Base-by-base conservation (phyloP, 2,329 filamentous ascomycete species). In the Hypoxylon rubiginosum region DNA sequence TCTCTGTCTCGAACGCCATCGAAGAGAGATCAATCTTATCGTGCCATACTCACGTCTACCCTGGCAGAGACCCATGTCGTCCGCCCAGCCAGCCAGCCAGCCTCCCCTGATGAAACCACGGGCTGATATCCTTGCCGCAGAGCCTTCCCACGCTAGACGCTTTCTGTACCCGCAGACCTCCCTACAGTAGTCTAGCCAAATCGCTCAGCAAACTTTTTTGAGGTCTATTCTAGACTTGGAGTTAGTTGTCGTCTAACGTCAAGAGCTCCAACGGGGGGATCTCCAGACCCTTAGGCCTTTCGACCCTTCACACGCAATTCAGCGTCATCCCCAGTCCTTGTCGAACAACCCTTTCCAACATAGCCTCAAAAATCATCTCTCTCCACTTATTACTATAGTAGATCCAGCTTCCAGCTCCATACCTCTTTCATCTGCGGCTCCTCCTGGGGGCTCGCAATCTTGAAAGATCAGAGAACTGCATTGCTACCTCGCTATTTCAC, bases 71-170 rank as follows among this genome's bases (percentile, higher is more conserved):
- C 53, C 74, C 72, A 64, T 72, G 72, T 71, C 68, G 57, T 59
- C 69, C 60, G 57, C 56, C 59, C 5, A 5, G 2, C 28, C 21
- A 24, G 21, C 21, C 32, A 66, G 60, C 69, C 67, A 71, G 66
- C 69, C 62, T 68, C 71, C 72, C 72, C 66, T 74, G 71, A 76
- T 76, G 74, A 76, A 76, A 76, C 74, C 70, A 70, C 69, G 72
- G 74, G 73, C 71, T 74, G 69, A 64, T 68, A 74, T 73, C 73
- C 73, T 72, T 73, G 73, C 69, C 68, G 64, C 67, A 72, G 67
- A 69, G 58, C 68, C 58, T 58, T 70, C 64, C 66, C 63, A 67
- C 64, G 64, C 68, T 70, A 73, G 62, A 72, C 65, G 66, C 30
- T 56, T 30, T 26, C 43, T 65, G 58, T 56, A 59, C 52, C 62